Evolutionary conservation across 305 asterid genomes (phyloP).

Genomic region (Nicotiana rustica): DNA sequence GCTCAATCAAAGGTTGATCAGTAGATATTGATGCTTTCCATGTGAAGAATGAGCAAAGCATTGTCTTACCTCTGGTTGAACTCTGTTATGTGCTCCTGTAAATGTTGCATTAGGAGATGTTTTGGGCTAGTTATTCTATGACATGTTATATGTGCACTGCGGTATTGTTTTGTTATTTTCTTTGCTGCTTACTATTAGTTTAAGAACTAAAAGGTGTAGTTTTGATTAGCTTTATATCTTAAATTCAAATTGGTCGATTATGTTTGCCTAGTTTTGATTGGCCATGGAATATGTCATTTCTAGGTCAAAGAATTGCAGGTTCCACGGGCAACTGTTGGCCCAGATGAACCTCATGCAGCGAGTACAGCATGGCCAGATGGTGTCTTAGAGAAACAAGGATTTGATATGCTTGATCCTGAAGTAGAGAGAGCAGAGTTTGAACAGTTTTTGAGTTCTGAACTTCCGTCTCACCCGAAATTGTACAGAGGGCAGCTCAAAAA

Average conservation of each 20-base stretch:
- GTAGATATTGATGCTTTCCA: conserved; percentile 16
- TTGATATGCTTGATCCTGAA: conserved; percentile 66
- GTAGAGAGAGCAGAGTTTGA: conserved; percentile 68
- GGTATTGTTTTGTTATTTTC: neutral
- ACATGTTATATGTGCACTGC: conserved; percentile 10
- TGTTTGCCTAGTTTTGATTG: conserved; percentile 10
- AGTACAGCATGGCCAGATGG: conserved; percentile 95
- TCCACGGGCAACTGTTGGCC: conserved; percentile 86
- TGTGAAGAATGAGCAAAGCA: conserved; percentile 11
- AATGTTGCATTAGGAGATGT: neutral
- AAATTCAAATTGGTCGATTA: conserved; percentile 22
- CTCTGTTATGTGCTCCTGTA: neutral
- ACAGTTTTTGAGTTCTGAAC: conserved; percentile 67
- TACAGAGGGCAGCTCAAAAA: conserved; percentile 90
- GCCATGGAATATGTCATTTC: conserved; percentile 23
- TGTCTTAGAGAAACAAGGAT: conserved; percentile 70
- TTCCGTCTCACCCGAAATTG: conserved; percentile 94
- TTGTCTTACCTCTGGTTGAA: neutral
- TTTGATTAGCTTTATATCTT: conserved; percentile 7
- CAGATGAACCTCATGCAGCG: conserved; percentile 99
- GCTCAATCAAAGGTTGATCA: neutral
- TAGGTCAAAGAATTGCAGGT: conserved; percentile 56
- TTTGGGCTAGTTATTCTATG: neutral
- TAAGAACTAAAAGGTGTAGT: neutral
- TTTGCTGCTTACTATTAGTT: neutral